Percentiles rank a stretch among this genome's conserved stretches.
Evolutionary conservation across 768 basidiomycete species (phyloP).

Genomic region (Boletus reticuloceps): DNA sequence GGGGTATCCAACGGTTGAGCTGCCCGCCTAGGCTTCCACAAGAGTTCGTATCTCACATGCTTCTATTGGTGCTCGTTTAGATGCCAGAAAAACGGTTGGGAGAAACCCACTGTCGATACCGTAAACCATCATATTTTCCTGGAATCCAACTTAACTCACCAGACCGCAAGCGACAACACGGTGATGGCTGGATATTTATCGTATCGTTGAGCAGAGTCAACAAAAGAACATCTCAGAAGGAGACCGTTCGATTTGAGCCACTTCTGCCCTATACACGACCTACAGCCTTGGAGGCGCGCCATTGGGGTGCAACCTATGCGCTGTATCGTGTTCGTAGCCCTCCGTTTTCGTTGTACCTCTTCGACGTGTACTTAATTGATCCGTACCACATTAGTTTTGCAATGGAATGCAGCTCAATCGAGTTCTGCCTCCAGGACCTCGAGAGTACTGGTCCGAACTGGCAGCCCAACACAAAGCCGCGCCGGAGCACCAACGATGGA

Average conservation of each 20-base stretch:
- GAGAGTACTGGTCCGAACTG: slow-evolving; percentile 85
- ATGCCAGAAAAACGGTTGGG: slow-evolving; percentile 90
- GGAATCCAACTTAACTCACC: slow-evolving; percentile 3
- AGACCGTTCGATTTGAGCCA: slow-evolving; percentile 70
- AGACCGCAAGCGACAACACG: slow-evolving; percentile 42
- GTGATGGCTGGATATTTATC: slow-evolving; percentile 57
- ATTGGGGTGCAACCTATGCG: slow-evolving; percentile 88
- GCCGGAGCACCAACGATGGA: slow-evolving; percentile 76
- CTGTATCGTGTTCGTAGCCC: slow-evolving; percentile 72
- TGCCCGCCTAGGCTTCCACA: not conserved
- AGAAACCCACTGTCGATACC: slow-evolving; percentile 75
- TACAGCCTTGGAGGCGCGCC: slow-evolving; percentile 79
- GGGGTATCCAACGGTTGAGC: not conserved
- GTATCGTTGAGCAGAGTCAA: slow-evolving; percentile 66
- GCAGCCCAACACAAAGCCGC: slow-evolving; percentile 64
- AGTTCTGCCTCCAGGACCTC: slow-evolving; percentile 77
- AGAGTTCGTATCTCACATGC: not conserved
- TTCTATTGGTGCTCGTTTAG: slow-evolving; percentile 33
- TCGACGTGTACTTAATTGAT: slow-evolving; percentile 1
- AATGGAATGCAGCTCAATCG: slow-evolving; percentile 72
- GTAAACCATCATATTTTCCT: slow-evolving; percentile 36
- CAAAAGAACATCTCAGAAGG: slow-evolving; percentile 67
- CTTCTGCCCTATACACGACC: slow-evolving; percentile 65
- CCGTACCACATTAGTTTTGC: slow-evolving; percentile 53
- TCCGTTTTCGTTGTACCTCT: not conserved